These are phyloP conservation scores for Macrolepiota dolichaula DNA, from an alignment of 768 basidiomycete species.

Conservation along the genomic window DNA sequence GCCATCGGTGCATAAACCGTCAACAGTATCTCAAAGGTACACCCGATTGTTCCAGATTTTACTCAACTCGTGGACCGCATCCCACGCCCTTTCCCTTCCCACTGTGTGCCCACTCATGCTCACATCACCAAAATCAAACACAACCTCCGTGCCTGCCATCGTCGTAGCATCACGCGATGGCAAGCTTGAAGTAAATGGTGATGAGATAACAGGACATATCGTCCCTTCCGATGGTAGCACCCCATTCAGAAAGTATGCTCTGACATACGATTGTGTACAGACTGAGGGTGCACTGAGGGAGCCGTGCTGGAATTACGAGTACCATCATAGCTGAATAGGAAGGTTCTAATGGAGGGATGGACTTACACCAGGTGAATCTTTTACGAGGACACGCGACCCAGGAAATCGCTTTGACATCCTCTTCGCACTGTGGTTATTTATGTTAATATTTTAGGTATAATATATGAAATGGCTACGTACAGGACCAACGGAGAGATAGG, in stretches of 20 bases:
- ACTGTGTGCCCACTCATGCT: no score
- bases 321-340: slow-evolving; percentile 6
- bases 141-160: no score
- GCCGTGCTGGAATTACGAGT: slow-evolving; percentile 23
- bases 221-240: slow-evolving; percentile 36
- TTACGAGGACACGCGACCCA: slow-evolving; percentile 37
- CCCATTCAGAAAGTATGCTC: slow-evolving; percentile 37
- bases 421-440: slow-evolving; percentile 29
- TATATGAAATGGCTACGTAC: slow-evolving; percentile 14
- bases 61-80: no score
- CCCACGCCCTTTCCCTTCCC: no score
- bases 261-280: slow-evolving; percentile 31
- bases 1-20: no score
- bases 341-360: background rate
- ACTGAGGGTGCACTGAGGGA: slow-evolving; percentile 29
- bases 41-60: no score
- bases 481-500: slow-evolving; percentile 27
- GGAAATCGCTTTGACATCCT: slow-evolving; percentile 34
- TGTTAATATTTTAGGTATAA: background rate
- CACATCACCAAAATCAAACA: no score
- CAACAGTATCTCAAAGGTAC: no score
- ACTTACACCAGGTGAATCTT: slow-evolving; percentile 36
- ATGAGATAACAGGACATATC: slow-evolving; percentile 30
- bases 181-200: slow-evolving; percentile 21
- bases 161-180: background rate